Evolutionary conservation across 148 eudicot species (phyloP), one percentile per base, ranked within the genome.

Genomic region (Rhododendron griersonianum): DNA sequence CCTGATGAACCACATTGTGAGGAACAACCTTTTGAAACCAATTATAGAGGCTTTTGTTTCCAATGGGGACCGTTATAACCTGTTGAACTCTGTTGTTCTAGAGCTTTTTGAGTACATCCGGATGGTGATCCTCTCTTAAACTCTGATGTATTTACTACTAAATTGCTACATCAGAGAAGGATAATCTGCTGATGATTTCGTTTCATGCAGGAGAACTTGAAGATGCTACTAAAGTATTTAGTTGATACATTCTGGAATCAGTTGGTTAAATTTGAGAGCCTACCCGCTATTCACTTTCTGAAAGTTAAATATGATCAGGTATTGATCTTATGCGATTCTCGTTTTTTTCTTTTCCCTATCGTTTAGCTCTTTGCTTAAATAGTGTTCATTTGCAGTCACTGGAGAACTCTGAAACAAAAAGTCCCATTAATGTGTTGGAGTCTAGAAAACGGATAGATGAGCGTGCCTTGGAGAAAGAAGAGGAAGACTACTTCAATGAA

Each of bases 271-370:
- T 95, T 94, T 87, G 95, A 93, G 41, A 86, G 87, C 50, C 86
- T 95, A 83, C 76, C 92, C 51, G 83, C 95, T 23, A 89, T 98
- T 81, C 90, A 89, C 2, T 90, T 93, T 45, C 88, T 98, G 51
- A 94, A 91, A 92, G 91, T 98, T 83, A 95, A 92, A 90, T 94
- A 95, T 84, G 99, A 98, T 81, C 99, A 98, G 99, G 99, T 98
- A 88, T 44, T 71, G 30, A 71, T 71, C 14, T 63, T 37, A 25
- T 44, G 50, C 11, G 39, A 44, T 80, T 51, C 21, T 81, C 37
- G 1, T 63, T 30, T 69, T 37, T 55, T 85, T n/a, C n/a, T 59
- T 63, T 13, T 14, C 80, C 57, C 45, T 19, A 59, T 78, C 57
- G 79, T 57, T 11, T 44, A 37, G 44, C 48, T 86, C 13, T 81